Percentiles rank a stretch among this genome's conserved stretches.
phyloP scores from a whole-genome alignment of 345 rosid genomes.

The Eucalyptus cloeziana region DNA sequence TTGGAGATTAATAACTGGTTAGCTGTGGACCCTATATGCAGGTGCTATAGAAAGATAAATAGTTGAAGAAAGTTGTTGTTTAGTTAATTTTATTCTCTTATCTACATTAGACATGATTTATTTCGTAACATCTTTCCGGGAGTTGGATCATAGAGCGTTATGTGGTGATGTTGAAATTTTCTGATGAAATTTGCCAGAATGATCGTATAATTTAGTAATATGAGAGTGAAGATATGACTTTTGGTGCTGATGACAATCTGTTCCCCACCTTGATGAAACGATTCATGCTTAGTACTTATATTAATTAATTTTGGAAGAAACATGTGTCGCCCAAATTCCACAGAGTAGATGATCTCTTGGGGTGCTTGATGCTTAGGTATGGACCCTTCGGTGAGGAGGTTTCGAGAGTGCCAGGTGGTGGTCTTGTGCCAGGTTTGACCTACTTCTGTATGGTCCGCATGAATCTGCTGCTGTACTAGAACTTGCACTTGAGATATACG shows the following conservation, averaged over 20 bases:
- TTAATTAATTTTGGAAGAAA: neutral
- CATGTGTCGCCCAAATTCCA: neutral
- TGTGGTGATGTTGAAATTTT: too few species aligned
- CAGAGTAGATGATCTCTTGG: neutral
- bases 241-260: neutral
- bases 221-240: neutral
- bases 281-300: neutral
- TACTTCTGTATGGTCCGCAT: neutral
- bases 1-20: neutral
- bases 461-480: neutral
- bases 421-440: conserved; percentile 78
- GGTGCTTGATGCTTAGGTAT: conserved; percentile 26
- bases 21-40: neutral
- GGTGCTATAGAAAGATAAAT: neutral
- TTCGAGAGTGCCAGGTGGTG: conserved; percentile 93
- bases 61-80: neutral
- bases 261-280: neutral
- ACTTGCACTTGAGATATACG: neutral
- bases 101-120: neutral
- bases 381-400: conserved; percentile 78
- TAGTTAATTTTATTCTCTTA: neutral
- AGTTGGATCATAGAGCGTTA: neutral
- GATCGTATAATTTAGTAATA: neutral
- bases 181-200: neutral
- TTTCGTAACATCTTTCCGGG: neutral